phyloP scores from a whole-genome alignment of 768 basidiomycete genomes.

The Boletus patriciae region DNA sequence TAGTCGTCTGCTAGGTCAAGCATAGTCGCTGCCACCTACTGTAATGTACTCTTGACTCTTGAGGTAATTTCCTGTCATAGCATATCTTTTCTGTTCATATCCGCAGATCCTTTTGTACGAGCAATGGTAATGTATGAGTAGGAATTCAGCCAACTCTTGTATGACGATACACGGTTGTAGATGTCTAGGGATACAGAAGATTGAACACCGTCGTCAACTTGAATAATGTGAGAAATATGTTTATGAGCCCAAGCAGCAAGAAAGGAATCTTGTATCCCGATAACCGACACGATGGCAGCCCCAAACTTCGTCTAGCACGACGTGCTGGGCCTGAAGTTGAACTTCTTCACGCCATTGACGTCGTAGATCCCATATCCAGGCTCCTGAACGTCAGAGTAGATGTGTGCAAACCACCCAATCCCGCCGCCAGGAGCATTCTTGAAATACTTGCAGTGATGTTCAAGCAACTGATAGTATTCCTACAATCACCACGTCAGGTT shows the following conservation, averaged over 20 bases:
- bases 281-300: not conserved
- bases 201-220: not conserved
- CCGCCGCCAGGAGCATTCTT: constrained; percentile 61
- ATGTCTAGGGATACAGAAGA: constrained; percentile 7
- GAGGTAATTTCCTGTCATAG: constrained; percentile 11
- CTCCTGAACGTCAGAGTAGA: constrained; percentile 64
- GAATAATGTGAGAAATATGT: not conserved
- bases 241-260: not conserved
- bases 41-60: constrained; percentile 20
- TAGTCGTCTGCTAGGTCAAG: constrained; percentile 2
- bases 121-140: not conserved
- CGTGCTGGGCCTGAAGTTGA: constrained; percentile 62
- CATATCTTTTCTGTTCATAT: not conserved
- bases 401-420: constrained; percentile 81
- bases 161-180: not conserved
- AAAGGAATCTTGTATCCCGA: not conserved
- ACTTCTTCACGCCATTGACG: constrained; percentile 50
- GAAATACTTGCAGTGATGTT: constrained; percentile 60
- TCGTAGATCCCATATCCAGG: constrained; percentile 74
- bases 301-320: constrained; percentile 44
- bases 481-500: constrained; percentile 1
- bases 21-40: not conserved
- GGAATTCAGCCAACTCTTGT: not conserved
- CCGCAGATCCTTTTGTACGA: not conserved
- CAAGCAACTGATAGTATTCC: constrained; percentile 63